Conservation (phyloP, 1,139 yeast genomes). For the Lodderomyces parapsilosis region DNA sequence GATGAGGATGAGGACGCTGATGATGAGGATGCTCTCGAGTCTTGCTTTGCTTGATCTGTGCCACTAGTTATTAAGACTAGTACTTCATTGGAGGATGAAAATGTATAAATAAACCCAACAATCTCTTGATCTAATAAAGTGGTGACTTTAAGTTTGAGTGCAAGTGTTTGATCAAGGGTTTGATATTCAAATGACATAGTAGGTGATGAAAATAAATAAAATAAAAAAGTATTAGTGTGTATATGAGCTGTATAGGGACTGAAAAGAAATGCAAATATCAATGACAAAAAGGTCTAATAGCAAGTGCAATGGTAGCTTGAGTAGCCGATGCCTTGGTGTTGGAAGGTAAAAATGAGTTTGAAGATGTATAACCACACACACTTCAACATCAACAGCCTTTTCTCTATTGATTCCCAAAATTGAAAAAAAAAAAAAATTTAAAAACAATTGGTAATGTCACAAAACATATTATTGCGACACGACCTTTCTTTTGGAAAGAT, state of each 20-base stretch:
- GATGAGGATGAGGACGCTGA: slow-evolving; percentile 6
- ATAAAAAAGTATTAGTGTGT: neutral
- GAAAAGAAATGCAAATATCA: neutral
- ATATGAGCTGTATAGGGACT: neutral
- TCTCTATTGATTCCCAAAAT: too few species aligned
- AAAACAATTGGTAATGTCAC: too few species aligned
- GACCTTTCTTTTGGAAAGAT: too few species aligned
- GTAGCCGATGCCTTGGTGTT: too few species aligned
- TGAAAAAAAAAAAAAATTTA: too few species aligned
- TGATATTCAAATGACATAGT: slow-evolving; percentile 10
- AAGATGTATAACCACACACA: neutral
- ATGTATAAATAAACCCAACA: slow-evolving; percentile 63
- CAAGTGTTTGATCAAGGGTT: slow-evolving; percentile 16
- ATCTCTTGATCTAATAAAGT: slow-evolving; percentile 58
- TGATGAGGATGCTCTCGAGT: slow-evolving; percentile 8
- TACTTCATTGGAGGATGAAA: slow-evolving; percentile 33
- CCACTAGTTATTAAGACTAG: slow-evolving; percentile 19
- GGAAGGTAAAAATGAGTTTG: neutral
- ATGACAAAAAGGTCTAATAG: too few species aligned
- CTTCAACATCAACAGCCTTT: too few species aligned
- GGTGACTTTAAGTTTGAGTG: slow-evolving; percentile 55
- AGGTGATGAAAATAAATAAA: neutral
- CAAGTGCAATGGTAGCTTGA: too few species aligned
- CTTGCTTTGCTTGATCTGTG: slow-evolving; percentile 16
- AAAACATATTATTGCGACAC: too few species aligned